Percentiles rank a stretch among this genome's conserved stretches.
These are phyloP conservation scores for Pouteria glomerata DNA, from an alignment of 148 eudicot genomes.

Conservation along the genomic window DNA sequence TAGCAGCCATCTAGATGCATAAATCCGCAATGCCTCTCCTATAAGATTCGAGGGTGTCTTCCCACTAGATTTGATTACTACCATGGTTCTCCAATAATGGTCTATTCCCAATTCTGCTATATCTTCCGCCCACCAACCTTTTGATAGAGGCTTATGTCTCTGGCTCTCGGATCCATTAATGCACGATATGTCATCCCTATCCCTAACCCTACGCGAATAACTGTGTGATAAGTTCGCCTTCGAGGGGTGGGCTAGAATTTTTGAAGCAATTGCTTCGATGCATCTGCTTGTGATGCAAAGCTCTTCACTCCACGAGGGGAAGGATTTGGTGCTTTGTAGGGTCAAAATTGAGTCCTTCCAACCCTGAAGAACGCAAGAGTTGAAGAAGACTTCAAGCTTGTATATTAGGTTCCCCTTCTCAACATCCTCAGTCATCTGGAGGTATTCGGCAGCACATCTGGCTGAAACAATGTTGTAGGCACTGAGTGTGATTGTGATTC, in stretches of 20 bases:
- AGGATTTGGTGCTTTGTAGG: neutral
- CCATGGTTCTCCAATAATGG: constrained; percentile 48
- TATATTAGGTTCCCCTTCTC: constrained; percentile 64
- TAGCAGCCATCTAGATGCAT: constrained; percentile 72
- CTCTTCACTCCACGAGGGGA: neutral
- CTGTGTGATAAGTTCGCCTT: constrained; percentile 10
- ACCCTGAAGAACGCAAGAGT: constrained; percentile 31
- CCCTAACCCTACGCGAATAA: constrained; percentile 25
- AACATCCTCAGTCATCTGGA: constrained; percentile 67
- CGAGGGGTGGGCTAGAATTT: constrained; percentile 8
- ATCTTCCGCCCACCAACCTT: constrained; percentile 56
- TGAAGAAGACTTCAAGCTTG: constrained; percentile 65
- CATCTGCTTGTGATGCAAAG: constrained; percentile 12
- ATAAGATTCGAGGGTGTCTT: constrained; percentile 37
- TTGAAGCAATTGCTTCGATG: constrained; percentile 10
- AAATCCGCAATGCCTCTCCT: constrained; percentile 72
- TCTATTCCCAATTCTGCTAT: constrained; percentile 44
- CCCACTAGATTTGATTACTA: constrained; percentile 42
- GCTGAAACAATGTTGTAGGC: constrained; percentile 37
- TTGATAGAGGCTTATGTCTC: constrained; percentile 22
- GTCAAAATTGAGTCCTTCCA: neutral
- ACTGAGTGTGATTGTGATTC: constrained; percentile 73
- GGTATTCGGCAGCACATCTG: constrained; percentile 64
- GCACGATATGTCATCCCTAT: constrained; percentile 21
- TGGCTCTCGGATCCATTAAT: constrained; percentile 30